Percentiles rank a stretch among this genome's conserved stretches.
Evolutionary conservation across 139 green algal species (phyloP).

Genomic region (Desmodesmus armatus): DNA sequence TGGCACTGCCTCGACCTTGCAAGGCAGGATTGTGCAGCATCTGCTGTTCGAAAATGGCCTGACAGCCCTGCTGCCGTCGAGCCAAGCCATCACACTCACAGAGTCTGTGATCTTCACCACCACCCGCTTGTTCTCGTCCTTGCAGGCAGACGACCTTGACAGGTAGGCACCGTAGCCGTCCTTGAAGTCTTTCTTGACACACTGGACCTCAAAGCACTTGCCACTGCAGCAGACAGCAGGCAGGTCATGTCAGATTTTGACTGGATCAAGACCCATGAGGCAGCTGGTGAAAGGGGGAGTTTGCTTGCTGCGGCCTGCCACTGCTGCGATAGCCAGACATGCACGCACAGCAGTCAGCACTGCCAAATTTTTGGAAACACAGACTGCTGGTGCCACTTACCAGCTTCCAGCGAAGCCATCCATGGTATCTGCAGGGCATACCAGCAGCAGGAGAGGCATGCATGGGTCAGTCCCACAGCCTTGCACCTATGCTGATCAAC

Average conservation of each 20-base stretch:
- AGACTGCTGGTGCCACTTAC: not conserved
- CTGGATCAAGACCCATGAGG: too few species aligned
- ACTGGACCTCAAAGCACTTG: not conserved
- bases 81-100: too few species aligned
- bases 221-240: not conserved
- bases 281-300: not conserved
- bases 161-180: not conserved
- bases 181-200: not conserved
- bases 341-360: not conserved
- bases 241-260: too few species aligned
- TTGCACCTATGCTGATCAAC: too few species aligned
- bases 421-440: too few species aligned
- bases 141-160: not conserved
- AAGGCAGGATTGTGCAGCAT: too few species aligned
- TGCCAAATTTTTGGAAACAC: not conserved
- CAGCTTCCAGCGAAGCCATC: too few species aligned
- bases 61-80: too few species aligned
- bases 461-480: too few species aligned
- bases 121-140: not conserved
- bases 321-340: not conserved
- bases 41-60: too few species aligned
- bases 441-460: too few species aligned
- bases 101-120: not conserved
- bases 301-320: not conserved
- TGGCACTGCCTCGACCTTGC: too few species aligned